These are phyloP conservation scores for Zoysia japonica DNA, from an alignment of 176 grass and related monocot species.

Conservation along the genomic window DNA sequence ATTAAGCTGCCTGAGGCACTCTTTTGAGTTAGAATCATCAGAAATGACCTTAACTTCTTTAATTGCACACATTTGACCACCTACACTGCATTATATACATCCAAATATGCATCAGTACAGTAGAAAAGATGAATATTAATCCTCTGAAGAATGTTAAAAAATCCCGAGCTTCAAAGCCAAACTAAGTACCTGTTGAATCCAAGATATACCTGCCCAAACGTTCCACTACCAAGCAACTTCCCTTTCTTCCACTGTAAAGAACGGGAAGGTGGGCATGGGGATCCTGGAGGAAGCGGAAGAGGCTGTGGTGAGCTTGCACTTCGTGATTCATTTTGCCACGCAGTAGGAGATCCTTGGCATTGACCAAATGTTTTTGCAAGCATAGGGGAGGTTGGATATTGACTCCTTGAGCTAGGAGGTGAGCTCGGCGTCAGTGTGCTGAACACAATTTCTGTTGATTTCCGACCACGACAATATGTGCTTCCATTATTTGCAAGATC, in stretches of 20 bases:
- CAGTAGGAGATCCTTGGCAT: constrained; percentile 57
- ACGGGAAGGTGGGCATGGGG: constrained; percentile 52
- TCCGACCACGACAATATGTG: constrained; percentile 40
- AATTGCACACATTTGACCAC: constrained; percentile 96
- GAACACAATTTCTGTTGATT: constrained; percentile 57
- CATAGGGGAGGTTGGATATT: constrained; percentile 44
- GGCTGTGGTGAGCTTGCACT: constrained; percentile 62
- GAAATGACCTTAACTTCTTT: constrained; percentile 96
- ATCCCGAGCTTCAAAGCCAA: constrained; percentile 14
- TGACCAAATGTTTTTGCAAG: constrained; percentile 49
- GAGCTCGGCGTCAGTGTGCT: constrained; percentile 37
- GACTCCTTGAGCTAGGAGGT: constrained; percentile 46
- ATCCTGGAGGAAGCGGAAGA: constrained; percentile 65
- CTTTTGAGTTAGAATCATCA: constrained; percentile 96
- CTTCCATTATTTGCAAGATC: constrained; percentile 43
- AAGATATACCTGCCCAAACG: constrained; percentile 85
- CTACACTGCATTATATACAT: constrained; percentile 56
- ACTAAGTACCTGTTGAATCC: constrained; percentile 75
- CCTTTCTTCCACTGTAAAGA: constrained; percentile 74
- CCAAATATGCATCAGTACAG: constrained; percentile 17
- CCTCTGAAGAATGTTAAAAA: neutral
- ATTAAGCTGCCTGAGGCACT: constrained; percentile 90
- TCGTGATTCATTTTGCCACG: constrained; percentile 54
- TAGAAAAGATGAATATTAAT: neutral
- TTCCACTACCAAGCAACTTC: constrained; percentile 79